Base-by-base conservation (phyloP, 352 stramenopile genomes). In the Pythium volutum region DNA sequence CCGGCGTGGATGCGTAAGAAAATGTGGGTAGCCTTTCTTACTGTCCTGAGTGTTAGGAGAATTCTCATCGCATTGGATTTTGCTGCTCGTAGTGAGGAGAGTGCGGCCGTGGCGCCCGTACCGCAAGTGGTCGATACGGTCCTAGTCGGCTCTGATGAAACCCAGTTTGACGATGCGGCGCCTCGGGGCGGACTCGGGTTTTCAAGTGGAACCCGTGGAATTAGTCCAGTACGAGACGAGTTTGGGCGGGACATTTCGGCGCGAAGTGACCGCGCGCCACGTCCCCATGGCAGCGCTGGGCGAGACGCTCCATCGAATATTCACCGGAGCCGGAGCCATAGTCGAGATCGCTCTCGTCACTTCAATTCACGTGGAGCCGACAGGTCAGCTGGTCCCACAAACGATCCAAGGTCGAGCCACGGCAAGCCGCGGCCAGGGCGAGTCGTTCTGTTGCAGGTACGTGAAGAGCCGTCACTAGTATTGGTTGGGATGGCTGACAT, bases 1-100 rank as follows among this genome's bases (percentile, higher is more conserved):
- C 91, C 91, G 16, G 89, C 91, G 33, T 97, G 91, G 91, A 96
- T 97, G 84, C 86, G 77, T 55, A 96, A 96, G 73, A 93, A 93
- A 66, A 92, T 93, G 84, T 92, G 67, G 41, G 77, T 81, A 1
- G 12, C 22, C 14, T 55, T 25, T 29, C 34, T n/a, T n/a, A n/a
- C n/a, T n/a, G n/a, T n/a, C n/a, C n/a, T n/a, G n/a, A n/a, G n/a
- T n/a, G n/a, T n/a, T n/a, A n/a, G n/a, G n/a, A n/a, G n/a, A n/a
- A n/a, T n/a, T n/a, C 31, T 36, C 10, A 36, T 36, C 14, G 8
- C 31, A 15, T 36, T 36, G 31, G n/a, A n/a, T n/a, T n/a, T 36
- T 36, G 10, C 6, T 36, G 31, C 31, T 14, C 66, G 52, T 50
- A 92, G 89, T 66, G 86, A 93, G 65, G 72, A 87, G 65, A 83